Conservation (phyloP, 495 filamentous ascomycete genomes). For the Penicillium paxilli region DNA sequence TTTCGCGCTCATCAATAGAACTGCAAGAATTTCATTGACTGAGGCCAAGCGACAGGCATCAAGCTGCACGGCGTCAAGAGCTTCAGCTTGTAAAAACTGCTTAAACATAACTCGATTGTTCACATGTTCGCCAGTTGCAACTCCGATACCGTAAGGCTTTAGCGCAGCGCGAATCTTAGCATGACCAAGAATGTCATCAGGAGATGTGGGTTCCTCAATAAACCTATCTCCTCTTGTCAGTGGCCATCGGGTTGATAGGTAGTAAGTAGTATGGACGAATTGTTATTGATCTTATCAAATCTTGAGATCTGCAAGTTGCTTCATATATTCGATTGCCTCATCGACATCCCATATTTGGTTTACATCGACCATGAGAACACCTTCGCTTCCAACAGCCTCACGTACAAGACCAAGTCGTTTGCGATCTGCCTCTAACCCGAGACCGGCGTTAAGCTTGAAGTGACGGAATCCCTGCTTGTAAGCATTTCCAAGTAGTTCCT, state of each 20-base stretch:
- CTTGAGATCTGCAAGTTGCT: conserved; percentile 76
- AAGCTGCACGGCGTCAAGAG: conserved; percentile 85
- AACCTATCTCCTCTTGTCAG: too few species aligned
- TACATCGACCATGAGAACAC: conserved; percentile 92
- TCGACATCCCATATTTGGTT: conserved; percentile 95
- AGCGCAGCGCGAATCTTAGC: conserved; percentile 79
- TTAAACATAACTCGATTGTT: conserved; percentile 95
- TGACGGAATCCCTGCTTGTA: too few species aligned
- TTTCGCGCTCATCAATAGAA: conserved; percentile 89
- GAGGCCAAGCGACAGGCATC: conserved; percentile 92
- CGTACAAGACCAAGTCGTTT: conserved; percentile 70
- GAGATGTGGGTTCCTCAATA: conserved; percentile 92
- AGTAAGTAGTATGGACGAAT: too few species aligned
- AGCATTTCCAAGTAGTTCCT: too few species aligned
- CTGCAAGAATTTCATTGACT: conserved; percentile 67
- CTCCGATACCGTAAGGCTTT: conserved; percentile 68
- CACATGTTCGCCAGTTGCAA: conserved; percentile 95
- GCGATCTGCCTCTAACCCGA: conserved; percentile 66
- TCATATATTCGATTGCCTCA: conserved; percentile 88
- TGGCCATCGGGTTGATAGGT: too few species aligned
- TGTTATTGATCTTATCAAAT: too few species aligned
- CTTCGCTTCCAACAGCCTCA: conserved; percentile 80
- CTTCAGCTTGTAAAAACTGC: conserved; percentile 75
- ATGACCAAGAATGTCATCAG: conserved; percentile 90
- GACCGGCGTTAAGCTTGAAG: conserved; percentile 94